Evolutionary conservation across 306 rosid species (phyloP).

Genomic region (Cercis canadensis): DNA sequence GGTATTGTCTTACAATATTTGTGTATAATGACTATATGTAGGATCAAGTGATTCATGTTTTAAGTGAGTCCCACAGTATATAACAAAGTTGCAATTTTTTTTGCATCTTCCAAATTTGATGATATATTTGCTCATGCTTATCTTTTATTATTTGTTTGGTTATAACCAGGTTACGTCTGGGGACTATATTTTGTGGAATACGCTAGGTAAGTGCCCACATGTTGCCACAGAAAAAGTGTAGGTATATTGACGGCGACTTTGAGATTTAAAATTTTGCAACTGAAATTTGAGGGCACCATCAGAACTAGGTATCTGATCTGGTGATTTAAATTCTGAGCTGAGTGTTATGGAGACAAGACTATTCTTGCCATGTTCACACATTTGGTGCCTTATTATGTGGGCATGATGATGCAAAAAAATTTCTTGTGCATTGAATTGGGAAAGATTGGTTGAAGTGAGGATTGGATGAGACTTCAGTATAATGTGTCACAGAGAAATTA

Average conservation of each 20-base stretch:
- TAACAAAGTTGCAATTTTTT: background rate
- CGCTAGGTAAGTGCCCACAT: constrained; percentile 84
- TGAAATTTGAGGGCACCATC: constrained; percentile 27
- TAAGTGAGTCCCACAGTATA: constrained; percentile 14
- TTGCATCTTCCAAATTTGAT: constrained; percentile 6
- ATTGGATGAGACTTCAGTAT: background rate
- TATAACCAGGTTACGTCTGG: constrained; percentile 71
- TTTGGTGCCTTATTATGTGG: constrained; percentile 15
- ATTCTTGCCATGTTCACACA: constrained; percentile 9
- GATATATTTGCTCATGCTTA: constrained; percentile 1
- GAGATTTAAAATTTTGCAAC: constrained; percentile 5
- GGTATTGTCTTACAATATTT: constrained; percentile 51
- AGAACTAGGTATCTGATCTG: constrained; percentile 23
- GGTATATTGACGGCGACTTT: constrained; percentile 28
- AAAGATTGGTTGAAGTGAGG: background rate
- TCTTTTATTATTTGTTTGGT: constrained; percentile 27
- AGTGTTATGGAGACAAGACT: constrained; percentile 27
- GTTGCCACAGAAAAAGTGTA: constrained; percentile 53
- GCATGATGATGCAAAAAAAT: background rate
- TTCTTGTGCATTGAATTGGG: constrained; percentile 8
- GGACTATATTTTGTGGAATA: constrained; percentile 94
- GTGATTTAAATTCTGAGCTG: constrained; percentile 22
- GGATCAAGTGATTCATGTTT: constrained; percentile 28
- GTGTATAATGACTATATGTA: background rate
- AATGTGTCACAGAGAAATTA: background rate